Evolutionary conservation across 345 rosid genomes (phyloP).

Genomic region (Noccaea caerulescens): DNA sequence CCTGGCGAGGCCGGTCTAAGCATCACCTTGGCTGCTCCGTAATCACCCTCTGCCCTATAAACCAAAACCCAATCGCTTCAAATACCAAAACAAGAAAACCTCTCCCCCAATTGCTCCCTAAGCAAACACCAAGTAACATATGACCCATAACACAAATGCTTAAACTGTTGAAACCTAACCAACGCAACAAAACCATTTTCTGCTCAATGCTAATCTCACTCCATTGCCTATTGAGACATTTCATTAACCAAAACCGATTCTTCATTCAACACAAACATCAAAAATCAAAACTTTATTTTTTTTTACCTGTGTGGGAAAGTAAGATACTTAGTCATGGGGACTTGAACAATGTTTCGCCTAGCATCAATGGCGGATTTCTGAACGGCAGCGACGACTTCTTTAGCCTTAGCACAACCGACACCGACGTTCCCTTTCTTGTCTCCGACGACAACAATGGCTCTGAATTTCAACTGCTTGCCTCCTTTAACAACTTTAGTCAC

Average conservation of each 20-base stretch:
- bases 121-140: neutral
- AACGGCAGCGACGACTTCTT: slow-evolving; percentile 75
- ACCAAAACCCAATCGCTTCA: slow-evolving; percentile 1
- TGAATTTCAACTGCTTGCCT: slow-evolving; percentile 79
- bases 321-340: slow-evolving; percentile 84
- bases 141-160: slow-evolving; percentile 12
- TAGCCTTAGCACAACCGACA: slow-evolving; percentile 89
- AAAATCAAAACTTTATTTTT: neutral
- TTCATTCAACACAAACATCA: slow-evolving; percentile 16
- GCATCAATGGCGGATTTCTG: slow-evolving; percentile 82
- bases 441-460: slow-evolving; percentile 86
- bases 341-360: slow-evolving; percentile 70
- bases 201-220: neutral
- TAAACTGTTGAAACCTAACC: neutral
- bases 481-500: slow-evolving; percentile 95
- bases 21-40: slow-evolving; percentile 93
- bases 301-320: slow-evolving; percentile 87
- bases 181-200: neutral
- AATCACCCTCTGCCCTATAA: slow-evolving; percentile 78
- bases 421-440: slow-evolving; percentile 84
- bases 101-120: neutral
- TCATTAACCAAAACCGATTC: neutral
- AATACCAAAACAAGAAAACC: slow-evolving; percentile 2
- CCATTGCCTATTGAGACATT: slow-evolving; percentile 1
- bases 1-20: slow-evolving; percentile 95